Base-by-base conservation (phyloP, 306 rosid genomes). In the Hippophae rhamnoides region DNA sequence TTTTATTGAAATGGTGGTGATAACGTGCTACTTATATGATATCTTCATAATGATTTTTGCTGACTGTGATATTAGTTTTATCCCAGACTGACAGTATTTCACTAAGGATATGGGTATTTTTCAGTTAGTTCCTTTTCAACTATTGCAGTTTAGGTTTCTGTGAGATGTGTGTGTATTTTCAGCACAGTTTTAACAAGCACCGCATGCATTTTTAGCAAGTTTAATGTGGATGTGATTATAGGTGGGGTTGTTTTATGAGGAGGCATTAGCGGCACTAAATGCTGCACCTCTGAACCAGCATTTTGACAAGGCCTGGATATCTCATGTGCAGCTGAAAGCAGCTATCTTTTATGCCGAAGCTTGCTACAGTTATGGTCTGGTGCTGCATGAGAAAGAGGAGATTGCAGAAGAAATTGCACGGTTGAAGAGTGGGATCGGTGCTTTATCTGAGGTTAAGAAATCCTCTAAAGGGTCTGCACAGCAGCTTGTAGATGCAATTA, bases 211-310 rank as follows among this genome's bases (percentile, higher is more conserved):
- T 26, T 63, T n/a, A 65, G 38, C 25, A 72, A 52, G 26, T 71
- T 67, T 61, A 67, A 46, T 41, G 14, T 69, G 72, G 57, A 63
- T 62, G 46, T 31, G 25, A 63, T 69, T 75, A 59, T 76, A 92
- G 99, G 99, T 84, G 67, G 97, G 99, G 59, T 49, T 84, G 60
- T 92, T 83, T 74, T 92, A 92, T 3, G 99, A 92, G 78, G 97
- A 92, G 79, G 90, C 95, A 67, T 88, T 86, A 54, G 95, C 90
- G 10, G 85, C 94, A 4, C 67, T 84, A 51, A 88, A 75, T 68
- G 86, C 72, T 54, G 80, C 83, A 6, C 95, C 95, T 68, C 68
- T 92, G 69, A 86, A 55, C 73, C 87, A 78, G 78, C 95, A 92
- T 84, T 92, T 92, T 48, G 99, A 92, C 45, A 88, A 69, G 79